Evolutionary conservation across 2,329 filamentous ascomycete species (phyloP).

Genomic region (Raffaelea deltoideospora): DNA sequence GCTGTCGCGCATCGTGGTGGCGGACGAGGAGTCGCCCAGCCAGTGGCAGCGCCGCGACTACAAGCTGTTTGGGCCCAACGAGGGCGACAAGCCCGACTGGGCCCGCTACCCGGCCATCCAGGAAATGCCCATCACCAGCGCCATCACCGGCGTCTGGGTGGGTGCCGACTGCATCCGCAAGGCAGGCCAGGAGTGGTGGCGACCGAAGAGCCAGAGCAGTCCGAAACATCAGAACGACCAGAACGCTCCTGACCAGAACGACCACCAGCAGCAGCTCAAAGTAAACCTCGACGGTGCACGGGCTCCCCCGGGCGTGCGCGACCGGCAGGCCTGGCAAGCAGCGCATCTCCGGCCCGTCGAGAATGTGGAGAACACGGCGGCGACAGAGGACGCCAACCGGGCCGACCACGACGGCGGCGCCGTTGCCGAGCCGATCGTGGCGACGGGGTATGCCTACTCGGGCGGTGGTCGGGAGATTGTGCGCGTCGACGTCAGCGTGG

Average conservation of each 20-base stretch:
- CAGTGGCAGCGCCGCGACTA: constrained; percentile 55
- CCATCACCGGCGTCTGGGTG: constrained; percentile 38
- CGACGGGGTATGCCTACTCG: constrained; percentile 52
- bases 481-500: constrained; percentile 51
- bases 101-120: constrained; percentile 48
- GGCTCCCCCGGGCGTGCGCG: constrained; percentile 7
- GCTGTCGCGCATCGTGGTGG: constrained; percentile 47
- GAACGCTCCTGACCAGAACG: too few relatives aligned
- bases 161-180: constrained; percentile 18
- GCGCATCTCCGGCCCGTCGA: not conserved
- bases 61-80: constrained; percentile 53
- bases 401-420: not conserved
- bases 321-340: constrained; percentile 7
- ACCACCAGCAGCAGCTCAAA: too few relatives aligned
- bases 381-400: too few relatives aligned
- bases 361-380: too few relatives aligned
- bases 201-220: too few relatives aligned
- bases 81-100: constrained; percentile 43
- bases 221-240: too few relatives aligned
- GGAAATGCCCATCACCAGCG: constrained; percentile 54
- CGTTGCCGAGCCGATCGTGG: constrained; percentile 16
- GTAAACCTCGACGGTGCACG: constrained; percentile 3
- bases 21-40: constrained; percentile 49
- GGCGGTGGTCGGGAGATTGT: constrained; percentile 51
- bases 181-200: not conserved